A percentile compares a stretch with the other conserved stretches of the same genome.
Evolutionary conservation across 116 monocot genomes (phyloP).

Genomic region (Dioscorea cayenensis): DNA sequence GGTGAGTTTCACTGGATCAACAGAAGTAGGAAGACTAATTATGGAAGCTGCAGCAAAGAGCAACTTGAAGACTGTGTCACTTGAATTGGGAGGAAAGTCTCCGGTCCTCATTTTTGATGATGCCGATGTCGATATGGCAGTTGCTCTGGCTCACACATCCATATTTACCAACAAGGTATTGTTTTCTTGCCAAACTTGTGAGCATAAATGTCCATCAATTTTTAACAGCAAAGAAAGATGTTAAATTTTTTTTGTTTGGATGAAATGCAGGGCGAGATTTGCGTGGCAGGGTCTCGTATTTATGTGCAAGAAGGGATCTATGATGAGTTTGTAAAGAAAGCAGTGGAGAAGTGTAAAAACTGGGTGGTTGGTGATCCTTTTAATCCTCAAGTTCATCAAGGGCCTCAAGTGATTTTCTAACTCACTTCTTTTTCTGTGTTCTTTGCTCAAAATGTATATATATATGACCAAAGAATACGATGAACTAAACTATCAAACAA

Average conservation of each 20-base stretch:
- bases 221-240: not conserved
- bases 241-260: not conserved
- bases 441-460: not conserved
- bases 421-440: not conserved
- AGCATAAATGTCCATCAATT: not conserved
- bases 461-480: not conserved
- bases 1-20: conserved; percentile 50
- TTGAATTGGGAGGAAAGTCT: conserved; percentile 46
- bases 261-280: conserved; percentile 40
- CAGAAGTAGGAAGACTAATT: conserved; percentile 26
- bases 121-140: conserved; percentile 44
- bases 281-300: conserved; percentile 42
- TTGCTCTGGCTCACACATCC: conserved; percentile 15
- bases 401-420: conserved; percentile 29
- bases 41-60: conserved; percentile 43
- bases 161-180: conserved; percentile 34
- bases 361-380: conserved; percentile 52
- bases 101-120: conserved; percentile 46
- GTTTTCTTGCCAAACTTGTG: not conserved
- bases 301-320: conserved; percentile 55
- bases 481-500: not conserved
- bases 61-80: conserved; percentile 44
- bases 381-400: conserved; percentile 27
- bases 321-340: conserved; percentile 40
- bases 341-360: conserved; percentile 4